Evolutionary conservation across 2,329 filamentous ascomycete genomes (phyloP), one percentile per base, ranked within the genome.

Genomic region (Colletotrichum sp.): DNA sequence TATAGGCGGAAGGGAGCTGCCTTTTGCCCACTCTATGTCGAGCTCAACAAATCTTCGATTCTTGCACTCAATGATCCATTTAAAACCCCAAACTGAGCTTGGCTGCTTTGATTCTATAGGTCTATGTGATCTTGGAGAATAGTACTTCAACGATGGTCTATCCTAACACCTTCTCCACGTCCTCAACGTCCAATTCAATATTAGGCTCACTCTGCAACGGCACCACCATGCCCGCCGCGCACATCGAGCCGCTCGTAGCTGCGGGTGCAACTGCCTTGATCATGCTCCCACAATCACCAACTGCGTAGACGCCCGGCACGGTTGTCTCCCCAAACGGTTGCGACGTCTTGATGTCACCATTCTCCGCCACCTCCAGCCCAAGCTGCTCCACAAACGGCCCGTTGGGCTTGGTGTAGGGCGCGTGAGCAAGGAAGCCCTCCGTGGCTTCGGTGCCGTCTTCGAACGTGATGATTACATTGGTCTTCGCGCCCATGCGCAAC

Each of bases 291-390:
- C 84, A 87, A 81, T 93, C 90, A 0, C 91, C 91, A 1, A 84
- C 88, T 0, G 89, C 90, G 82, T 89, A 91, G 4, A 89, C 87
- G 0, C 90, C 90, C 4, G 82, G 81, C 1, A 90, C 85, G 70
- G 81, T 89, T 5, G 90, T 90, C 80, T 87, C 84, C 55, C 87
- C 84, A 78, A 90, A 89, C 44, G 89, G 88, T 3, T 80, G 77
- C 25, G 81, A 82, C 1, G 82, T 81, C 69, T 87, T 84, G 34
- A 91, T 84, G 39, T 89, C 86, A 0, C 89, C 89, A 30, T 80
- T 80, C 0, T 83, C 81, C 19, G 82, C 81, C n/a, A 84, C 75
- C 75, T 88, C 85, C 6, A 91, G 82, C 11, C 84, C 86, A 29
- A 88, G 84, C 77, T 88, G 87, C 71, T 82, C 82, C 27, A 80